A percentile compares a stretch with the other conserved stretches of the same genome.
phyloP scores from a whole-genome alignment of 345 rosid genomes.

The Cardiospermum halicacabum region DNA sequence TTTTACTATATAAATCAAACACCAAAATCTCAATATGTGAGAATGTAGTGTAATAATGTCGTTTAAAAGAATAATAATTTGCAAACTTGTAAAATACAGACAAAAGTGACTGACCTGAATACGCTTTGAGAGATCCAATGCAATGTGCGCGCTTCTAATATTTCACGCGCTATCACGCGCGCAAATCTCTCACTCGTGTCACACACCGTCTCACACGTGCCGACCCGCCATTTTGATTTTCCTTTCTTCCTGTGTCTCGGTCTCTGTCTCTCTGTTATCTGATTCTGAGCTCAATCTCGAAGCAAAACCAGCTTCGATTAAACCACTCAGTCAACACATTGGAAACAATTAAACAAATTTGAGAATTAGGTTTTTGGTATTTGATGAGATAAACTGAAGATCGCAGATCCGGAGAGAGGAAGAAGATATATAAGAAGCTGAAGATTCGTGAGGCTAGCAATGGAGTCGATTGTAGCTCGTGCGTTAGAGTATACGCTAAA shows the following conservation, averaged over 20 bases:
- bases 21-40: no score
- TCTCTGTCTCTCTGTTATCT: constrained; percentile 16
- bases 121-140: constrained; percentile 9
- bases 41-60: no score
- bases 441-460: constrained; percentile 20
- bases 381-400: constrained; percentile 14
- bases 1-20: no score
- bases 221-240: constrained; percentile 14
- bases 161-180: no score
- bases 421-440: neutral
- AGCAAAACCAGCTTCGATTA: constrained; percentile 9
- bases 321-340: neutral
- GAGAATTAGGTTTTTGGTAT: constrained; percentile 28
- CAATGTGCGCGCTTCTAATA: no score
- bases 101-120: no score
- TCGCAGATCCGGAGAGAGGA: constrained; percentile 10
- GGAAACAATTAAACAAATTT: neutral
- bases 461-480: constrained; percentile 95
- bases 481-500: constrained; percentile 98
- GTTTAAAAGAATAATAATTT: no score
- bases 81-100: no score
- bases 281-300: constrained; percentile 19
- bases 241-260: neutral
- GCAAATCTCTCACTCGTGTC: constrained; percentile 19
- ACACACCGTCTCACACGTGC: neutral